Evolutionary conservation across 2,329 filamentous ascomycete genomes (phyloP), one percentile per base, ranked within the genome.

Genomic region (Botrytis elliptica): DNA sequence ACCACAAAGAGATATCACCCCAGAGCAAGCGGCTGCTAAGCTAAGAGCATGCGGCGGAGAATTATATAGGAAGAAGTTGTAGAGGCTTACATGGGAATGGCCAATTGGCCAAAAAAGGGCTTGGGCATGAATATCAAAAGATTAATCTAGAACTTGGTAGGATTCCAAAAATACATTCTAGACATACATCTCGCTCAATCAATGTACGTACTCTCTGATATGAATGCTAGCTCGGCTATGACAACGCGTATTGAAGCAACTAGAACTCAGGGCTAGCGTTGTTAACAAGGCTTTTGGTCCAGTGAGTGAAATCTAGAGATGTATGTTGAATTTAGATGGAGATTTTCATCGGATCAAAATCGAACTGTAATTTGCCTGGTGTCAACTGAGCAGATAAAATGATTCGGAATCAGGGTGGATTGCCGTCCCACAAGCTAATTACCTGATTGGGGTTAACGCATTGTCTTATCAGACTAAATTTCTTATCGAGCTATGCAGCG

Each of bases 1-100:
- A 84, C 95, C 96, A n/a, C 96, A 99, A 84, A 89, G 96, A 74
- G 96, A 99, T 82, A 98, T 99, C 79, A 99, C 96, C 0, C 95
- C 96, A 0, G 96, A 99, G 83, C 96, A 98, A 84, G 96, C 96
- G 1, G 92, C 96, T 22, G 90, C 89, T 40, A 90, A 90, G 68
- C 84, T 99, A 74, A 89, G 80, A 92, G 77, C 87, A 74, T 95
- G 94, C 76, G 93, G 90, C 5, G 94, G 94, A 25, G 89, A 93
- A 81, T 84, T 99, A 76, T 98, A 99, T 81, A 89, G 96, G 77
- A 94, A 91, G 72, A 65, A 73, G 25, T 74, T 80, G 70, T 74
- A 76, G 65, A 68, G 42, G 5, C 12, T 16, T 42, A 42, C 20
- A n/a, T n/a, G 49, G 6, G 6, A n/a, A n/a, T 63, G 14, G 3